Evolutionary conservation across 73 alveolate genomes (phyloP), one percentile per base, ranked within the genome.

Genomic region (Effrenium voratum): DNA sequence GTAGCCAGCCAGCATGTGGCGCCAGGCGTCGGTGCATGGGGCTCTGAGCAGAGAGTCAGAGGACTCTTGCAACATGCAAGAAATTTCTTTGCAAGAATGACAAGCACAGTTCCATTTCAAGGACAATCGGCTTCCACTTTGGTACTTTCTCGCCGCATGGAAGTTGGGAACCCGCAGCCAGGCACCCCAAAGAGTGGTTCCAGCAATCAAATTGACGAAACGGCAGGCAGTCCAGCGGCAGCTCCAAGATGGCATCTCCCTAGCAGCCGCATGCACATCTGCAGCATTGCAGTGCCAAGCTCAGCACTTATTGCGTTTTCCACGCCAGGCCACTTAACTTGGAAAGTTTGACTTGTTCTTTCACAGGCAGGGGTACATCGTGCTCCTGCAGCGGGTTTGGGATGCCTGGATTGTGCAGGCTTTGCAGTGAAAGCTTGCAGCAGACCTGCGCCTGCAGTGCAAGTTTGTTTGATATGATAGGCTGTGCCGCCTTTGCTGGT

Each of bases 331-430:
- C 40, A 4, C 30, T 1, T 66, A 0, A 16, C n/a, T 24, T 66
- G 2, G 40, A 16, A 3, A 66, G 16, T 16, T 13, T 66, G 79
- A 28, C 19, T 66, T 13, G 34, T 24, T 66, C n/a, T 66, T 2
- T 13, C 79, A 24, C 32, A 80, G 91, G 91, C 92, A 82, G n/a
- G 92, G 92, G 50, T 82, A 82, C 36, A 30, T 38, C 24, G 10
- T 82, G 46, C 50, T 82, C 50, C 92, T 82, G 15, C 92, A 82
- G 40, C 92, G 73, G 0, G 92, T 73, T 34, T 82, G 92, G 92
- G 75, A 82, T n/a, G 92, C 92, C 28, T 82, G 92, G 92, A 34
- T 82, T 47, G 90, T 43, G 26, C 92, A 82, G 92, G 75, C 75
- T 52, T 52, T 52, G 63, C 8, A 12, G 63, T 52, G 19, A 19